phyloP scores from a whole-genome alignment of 352 stramenopile genomes.

The Globisporangium mamillatum region DNA sequence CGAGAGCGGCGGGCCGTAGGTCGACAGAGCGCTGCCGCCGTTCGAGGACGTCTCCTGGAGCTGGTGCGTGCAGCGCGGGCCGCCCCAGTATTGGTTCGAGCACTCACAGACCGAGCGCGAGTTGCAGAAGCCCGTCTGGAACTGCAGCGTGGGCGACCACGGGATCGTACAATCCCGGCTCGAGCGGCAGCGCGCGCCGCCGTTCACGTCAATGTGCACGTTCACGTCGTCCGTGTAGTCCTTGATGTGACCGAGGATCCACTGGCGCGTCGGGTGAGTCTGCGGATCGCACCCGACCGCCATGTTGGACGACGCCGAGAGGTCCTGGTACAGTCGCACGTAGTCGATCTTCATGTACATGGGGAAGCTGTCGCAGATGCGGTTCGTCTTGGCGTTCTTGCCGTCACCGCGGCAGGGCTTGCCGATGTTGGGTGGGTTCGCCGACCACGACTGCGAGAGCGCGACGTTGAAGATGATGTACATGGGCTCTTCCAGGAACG shows the following conservation, averaged over 20 bases:
- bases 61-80: conserved; percentile 60
- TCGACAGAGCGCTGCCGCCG: conserved; percentile 8
- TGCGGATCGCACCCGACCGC: conserved; percentile 51
- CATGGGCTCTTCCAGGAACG: conserved; percentile 86
- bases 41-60: conserved; percentile 20
- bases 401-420: conserved; percentile 57
- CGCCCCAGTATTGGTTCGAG: conserved; percentile 56
- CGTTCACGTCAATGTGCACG: conserved; percentile 42
- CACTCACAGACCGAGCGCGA: conserved; percentile 46
- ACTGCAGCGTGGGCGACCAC: conserved; percentile 31
- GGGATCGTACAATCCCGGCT: conserved; percentile 63
- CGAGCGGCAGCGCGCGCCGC: conserved; percentile 46
- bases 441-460: conserved; percentile 84
- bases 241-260: conserved; percentile 57
- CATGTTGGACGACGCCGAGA: conserved; percentile 40
- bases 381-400: conserved; percentile 42
- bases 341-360: conserved; percentile 89
- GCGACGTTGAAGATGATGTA: conserved; percentile 95
- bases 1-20: conserved; percentile 32
- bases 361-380: conserved; percentile 77
- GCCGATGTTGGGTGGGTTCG: conserved; percentile 52
- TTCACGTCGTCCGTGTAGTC: conserved; percentile 68
- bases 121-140: conserved; percentile 59
- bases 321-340: conserved; percentile 73
- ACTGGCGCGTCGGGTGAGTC: conserved; percentile 63